Base-by-base conservation (phyloP, 495 filamentous ascomycete genomes). In the Hyaloscypha variabilis region DNA sequence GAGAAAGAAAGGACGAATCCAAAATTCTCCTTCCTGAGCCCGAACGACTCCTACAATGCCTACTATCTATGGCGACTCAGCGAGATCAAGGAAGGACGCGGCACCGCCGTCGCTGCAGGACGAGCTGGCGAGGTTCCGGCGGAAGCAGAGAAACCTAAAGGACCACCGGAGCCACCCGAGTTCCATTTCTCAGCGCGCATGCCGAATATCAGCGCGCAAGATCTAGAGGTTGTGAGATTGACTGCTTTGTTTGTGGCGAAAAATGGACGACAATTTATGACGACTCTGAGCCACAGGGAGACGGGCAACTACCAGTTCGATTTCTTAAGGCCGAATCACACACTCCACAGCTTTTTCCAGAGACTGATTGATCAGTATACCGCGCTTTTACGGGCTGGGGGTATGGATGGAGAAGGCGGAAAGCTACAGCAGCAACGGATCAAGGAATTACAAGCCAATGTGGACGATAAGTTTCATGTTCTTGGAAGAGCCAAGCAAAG, bases 131-230 rank as follows among this genome's bases (percentile, higher is more conserved):
- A 95, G 72, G 76, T 76, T 39, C 79, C 77, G 54, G 77, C 83
- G 23, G 81, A 80, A 63, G 79, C 82, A 31, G 86, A 88, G 73
- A 89, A 90, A 73, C 89, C 91, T 54, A 84, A 89, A 78, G 95
- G 94, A 53, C 96, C 95, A 19, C 84, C 86, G 26, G 88, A 93
- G 72, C 96, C 95, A n/a, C 85, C 92, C 34, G 87, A 93, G 70
- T 98, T 96, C 73, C 85, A 91, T 69, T 99, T 98, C 79, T 96
- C 91, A 57, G 94, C 95, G 64, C 89, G 94, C 72, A 97, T 98
- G 93, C 95, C 95, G 66, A 97, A 91, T 71, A 97, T 98, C 79
- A 94, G 86, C 79, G 92, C 96, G 66, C 89, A 95, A 77, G 95
- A 99, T 84, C 82, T 98, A 66, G 96, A 98, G 65, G 89, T 98